phyloP scores from a whole-genome alignment of 495 filamentous ascomycete genomes.

The Corynascus novoguineensis region DNA sequence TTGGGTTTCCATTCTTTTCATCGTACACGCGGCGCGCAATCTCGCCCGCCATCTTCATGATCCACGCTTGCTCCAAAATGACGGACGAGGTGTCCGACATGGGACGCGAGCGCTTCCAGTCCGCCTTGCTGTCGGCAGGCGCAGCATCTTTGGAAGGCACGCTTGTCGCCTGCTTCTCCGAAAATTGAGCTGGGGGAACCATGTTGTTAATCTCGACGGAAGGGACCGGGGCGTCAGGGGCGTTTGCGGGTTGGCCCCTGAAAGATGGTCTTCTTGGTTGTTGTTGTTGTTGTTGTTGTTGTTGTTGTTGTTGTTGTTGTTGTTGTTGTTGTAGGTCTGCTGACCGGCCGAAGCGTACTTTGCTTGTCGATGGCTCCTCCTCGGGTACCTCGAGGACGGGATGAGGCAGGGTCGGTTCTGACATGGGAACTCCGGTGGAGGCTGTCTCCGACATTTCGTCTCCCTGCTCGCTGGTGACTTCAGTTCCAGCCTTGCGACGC shows the following conservation, averaged over 20 bases:
- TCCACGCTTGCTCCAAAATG: conserved; percentile 77
- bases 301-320: too few relatives aligned
- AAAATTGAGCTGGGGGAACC: not conserved
- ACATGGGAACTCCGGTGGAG: conserved; percentile 39
- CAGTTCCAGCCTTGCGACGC: conserved; percentile 56
- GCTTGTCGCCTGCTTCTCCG: not conserved
- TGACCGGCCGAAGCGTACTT: conserved; percentile 36
- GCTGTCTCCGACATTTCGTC: conserved; percentile 36
- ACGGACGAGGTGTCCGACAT: conserved; percentile 44
- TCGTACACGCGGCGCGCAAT: conserved; percentile 81
- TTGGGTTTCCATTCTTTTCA: conserved; percentile 45
- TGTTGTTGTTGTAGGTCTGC: conserved; percentile 22
- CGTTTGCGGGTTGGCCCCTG: conserved; percentile 24
- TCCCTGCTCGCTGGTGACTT: conserved; percentile 44
- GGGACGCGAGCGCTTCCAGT: conserved; percentile 14
- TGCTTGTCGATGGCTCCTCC: conserved; percentile 46
- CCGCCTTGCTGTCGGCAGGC: conserved; percentile 12
- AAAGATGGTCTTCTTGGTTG: conserved; percentile 27
- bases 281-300: too few relatives aligned
- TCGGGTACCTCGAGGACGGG: conserved; percentile 50
- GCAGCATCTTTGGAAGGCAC: not conserved
- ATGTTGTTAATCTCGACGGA: conserved; percentile 6
- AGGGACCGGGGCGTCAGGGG: conserved; percentile 14
- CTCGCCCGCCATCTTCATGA: conserved; percentile 86
- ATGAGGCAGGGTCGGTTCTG: conserved; percentile 43